These are phyloP conservation scores for Neurospora sp. DNA, from an alignment of 495 filamentous ascomycete genomes.

Conservation along the genomic window DNA sequence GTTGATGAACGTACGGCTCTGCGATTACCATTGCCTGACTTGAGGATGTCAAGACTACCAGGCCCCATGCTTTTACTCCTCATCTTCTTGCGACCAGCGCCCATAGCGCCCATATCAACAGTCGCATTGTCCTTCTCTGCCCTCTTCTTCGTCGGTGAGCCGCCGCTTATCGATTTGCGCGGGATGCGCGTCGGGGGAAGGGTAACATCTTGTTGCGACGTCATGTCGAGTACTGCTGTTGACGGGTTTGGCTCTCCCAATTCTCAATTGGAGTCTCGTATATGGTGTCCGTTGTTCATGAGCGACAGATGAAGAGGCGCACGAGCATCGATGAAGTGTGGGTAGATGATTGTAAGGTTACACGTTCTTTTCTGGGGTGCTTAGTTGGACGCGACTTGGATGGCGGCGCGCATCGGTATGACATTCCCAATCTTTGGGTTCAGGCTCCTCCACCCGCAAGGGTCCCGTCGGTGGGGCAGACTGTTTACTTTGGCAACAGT, in stretches of 20 bases:
- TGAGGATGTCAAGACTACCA: conserved; percentile 74
- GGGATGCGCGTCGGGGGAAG: conserved; percentile 48
- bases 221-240: conserved; percentile 24
- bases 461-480: not conserved
- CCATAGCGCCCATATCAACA: conserved; percentile 41
- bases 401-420: not conserved
- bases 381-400: not conserved
- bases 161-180: conserved; percentile 69
- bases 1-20: conserved; percentile 50
- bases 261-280: not conserved
- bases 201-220: conserved; percentile 35
- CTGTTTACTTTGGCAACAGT: not conserved
- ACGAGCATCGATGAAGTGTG: not conserved
- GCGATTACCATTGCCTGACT: conserved; percentile 68
- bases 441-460: not conserved
- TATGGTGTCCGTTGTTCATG: not conserved
- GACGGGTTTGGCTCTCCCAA: not conserved
- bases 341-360: not conserved
- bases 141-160: conserved; percentile 41
- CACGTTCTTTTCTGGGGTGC: not conserved
- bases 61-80: conserved; percentile 94
- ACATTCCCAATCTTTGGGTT: not conserved
- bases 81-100: conserved; percentile 56
- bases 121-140: conserved; percentile 68
- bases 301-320: not conserved